Percentiles rank a stretch among this genome's conserved stretches.
These are phyloP conservation scores for Saturnispora besseyi DNA, from an alignment of 805 yeast genomes.

Conservation along the genomic window DNA sequence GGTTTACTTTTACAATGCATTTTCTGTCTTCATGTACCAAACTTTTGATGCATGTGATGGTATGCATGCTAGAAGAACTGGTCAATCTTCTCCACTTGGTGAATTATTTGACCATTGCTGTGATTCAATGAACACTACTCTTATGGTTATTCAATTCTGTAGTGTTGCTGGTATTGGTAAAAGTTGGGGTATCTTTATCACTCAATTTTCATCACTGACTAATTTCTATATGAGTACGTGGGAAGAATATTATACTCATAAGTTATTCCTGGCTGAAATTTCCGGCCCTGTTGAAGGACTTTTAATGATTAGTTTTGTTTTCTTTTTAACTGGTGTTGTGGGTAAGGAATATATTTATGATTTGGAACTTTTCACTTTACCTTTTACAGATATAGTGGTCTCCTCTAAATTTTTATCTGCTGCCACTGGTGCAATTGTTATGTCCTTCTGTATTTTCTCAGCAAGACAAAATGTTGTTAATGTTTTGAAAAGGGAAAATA, in stretches of 20 bases:
- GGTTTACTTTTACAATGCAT: slow-evolving; percentile 69
- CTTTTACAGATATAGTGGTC: neutral
- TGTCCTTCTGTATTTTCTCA: slow-evolving; percentile 55
- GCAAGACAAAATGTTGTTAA: slow-evolving; percentile 55
- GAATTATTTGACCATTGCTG: slow-evolving; percentile 89
- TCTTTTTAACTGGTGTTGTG: slow-evolving; percentile 49
- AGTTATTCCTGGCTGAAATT: slow-evolving; percentile 62
- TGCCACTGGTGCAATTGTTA: slow-evolving; percentile 43
- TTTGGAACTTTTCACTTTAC: slow-evolving; percentile 16
- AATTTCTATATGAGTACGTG: slow-evolving; percentile 88
- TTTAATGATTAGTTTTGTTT: slow-evolving; percentile 47
- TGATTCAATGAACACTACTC: slow-evolving; percentile 59
- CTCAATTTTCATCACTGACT: slow-evolving; percentile 66
- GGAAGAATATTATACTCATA: slow-evolving; percentile 93
- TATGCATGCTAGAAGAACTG: slow-evolving; percentile 87
- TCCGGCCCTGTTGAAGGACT: slow-evolving; percentile 97
- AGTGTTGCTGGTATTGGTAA: slow-evolving; percentile 74
- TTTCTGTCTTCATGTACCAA: slow-evolving; percentile 82
- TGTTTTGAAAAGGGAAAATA: slow-evolving; percentile 32
- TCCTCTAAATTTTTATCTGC: slow-evolving; percentile 36
- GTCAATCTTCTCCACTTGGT: slow-evolving; percentile 91
- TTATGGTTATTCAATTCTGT: slow-evolving; percentile 64
- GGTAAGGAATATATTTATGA: slow-evolving; percentile 65
- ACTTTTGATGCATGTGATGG: slow-evolving; percentile 97
- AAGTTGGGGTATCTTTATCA: slow-evolving; percentile 46